A percentile compares a stretch with the other conserved stretches of the same genome.
Evolutionary conservation across 2,329 filamentous ascomycete genomes (phyloP).

Genomic region (Diplodia seriata): DNA sequence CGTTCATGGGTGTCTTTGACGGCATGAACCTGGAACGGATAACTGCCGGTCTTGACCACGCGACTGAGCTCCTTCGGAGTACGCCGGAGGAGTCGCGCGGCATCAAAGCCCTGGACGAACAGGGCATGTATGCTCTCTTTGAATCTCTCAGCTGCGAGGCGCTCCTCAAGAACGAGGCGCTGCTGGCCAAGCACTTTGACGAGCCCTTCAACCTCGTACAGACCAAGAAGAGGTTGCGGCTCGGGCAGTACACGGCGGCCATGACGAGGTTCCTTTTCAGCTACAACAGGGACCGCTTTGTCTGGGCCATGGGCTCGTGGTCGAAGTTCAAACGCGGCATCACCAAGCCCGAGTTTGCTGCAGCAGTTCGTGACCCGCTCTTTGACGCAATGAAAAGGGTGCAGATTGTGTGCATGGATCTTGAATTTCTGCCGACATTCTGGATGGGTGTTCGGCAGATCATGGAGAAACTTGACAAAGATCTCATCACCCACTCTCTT

Average conservation of each 20-base stretch:
- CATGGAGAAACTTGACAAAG: slow-evolving; percentile 73
- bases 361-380: slow-evolving; percentile 79
- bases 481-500: slow-evolving; percentile 78
- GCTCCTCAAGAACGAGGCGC: slow-evolving; percentile 67
- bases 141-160: slow-evolving; percentile 86
- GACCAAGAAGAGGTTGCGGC: slow-evolving; percentile 76
- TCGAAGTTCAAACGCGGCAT: slow-evolving; percentile 69
- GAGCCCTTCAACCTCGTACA: slow-evolving; percentile 82
- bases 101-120: slow-evolving; percentile 59
- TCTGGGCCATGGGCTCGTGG: slow-evolving; percentile 75
- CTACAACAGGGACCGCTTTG: slow-evolving; percentile 65
- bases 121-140: slow-evolving; percentile 80
- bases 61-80: slow-evolving; percentile 49
- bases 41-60: slow-evolving; percentile 50
- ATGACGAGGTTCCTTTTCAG: slow-evolving; percentile 87
- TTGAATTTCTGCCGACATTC: slow-evolving; percentile 69
- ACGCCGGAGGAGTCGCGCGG: slow-evolving; percentile 59
- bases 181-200: slow-evolving; percentile 71
- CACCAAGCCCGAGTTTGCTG: slow-evolving; percentile 79
- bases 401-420: slow-evolving; percentile 60
- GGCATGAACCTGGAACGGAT: slow-evolving; percentile 55
- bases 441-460: slow-evolving; percentile 82
- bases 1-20: slow-evolving; percentile 55
- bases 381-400: slow-evolving; percentile 70
- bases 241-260: slow-evolving; percentile 78